Evolutionary conservation across 768 basidiomycete genomes (phyloP).

Genomic region (Daedaleopsis sinensis): DNA sequence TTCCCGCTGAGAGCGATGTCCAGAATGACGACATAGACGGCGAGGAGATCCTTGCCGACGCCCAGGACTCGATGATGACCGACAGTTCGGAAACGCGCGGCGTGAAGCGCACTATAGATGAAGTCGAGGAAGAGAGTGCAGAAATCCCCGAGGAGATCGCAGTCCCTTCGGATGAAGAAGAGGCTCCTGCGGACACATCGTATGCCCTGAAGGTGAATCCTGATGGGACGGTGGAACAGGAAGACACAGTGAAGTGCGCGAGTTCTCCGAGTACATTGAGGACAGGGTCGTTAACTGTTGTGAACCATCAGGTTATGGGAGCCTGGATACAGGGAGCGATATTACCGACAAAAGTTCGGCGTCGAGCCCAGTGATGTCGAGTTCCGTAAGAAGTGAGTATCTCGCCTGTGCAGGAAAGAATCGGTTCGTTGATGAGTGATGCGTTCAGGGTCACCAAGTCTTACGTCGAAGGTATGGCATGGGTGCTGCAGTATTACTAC

Average conservation of each 20-base stretch:
- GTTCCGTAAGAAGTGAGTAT: constrained; percentile 71
- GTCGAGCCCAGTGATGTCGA: constrained; percentile 68
- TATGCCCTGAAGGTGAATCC: constrained; percentile 76
- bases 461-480: constrained; percentile 94
- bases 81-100: constrained; percentile 34
- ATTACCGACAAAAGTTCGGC: constrained; percentile 93
- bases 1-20: constrained; percentile 1
- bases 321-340: constrained; percentile 93
- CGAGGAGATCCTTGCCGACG: constrained; percentile 17
- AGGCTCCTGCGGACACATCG: constrained; percentile 42
- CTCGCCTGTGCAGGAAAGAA: neutral
- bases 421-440: constrained; percentile 8
- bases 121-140: constrained; percentile 45
- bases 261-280: constrained; percentile 2
- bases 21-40: constrained; percentile 18
- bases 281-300: constrained; percentile 14
- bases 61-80: constrained; percentile 28
- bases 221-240: constrained; percentile 94
- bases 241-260: constrained; percentile 87
- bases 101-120: constrained; percentile 50
- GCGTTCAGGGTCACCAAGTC: constrained; percentile 64
- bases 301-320: constrained; percentile 77
- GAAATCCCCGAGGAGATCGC: constrained; percentile 34
- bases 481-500: constrained; percentile 98
- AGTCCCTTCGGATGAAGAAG: constrained; percentile 36